These are phyloP conservation scores for Hymenoscyphus linearis DNA, from an alignment of 2,329 filamentous ascomycete genomes.

Conservation along the genomic window DNA sequence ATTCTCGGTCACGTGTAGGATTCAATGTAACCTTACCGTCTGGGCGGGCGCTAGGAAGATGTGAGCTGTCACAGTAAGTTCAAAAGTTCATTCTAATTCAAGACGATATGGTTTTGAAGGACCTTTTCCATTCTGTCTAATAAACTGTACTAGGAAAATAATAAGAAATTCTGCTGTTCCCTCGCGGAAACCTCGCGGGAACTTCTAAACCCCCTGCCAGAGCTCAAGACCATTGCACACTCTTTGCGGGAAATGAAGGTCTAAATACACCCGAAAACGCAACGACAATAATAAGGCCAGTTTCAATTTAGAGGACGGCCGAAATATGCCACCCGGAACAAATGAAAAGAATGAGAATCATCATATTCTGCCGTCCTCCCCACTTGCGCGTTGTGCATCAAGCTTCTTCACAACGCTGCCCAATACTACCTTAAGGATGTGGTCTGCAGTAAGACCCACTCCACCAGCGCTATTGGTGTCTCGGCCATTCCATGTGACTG, in stretches of 20 bases:
- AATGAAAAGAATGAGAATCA: background rate
- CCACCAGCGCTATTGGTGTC: slow-evolving; percentile 34
- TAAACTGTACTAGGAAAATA: no score
- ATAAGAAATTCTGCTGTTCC: no score
- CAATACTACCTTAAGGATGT: slow-evolving; percentile 76
- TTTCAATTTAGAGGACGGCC: background rate
- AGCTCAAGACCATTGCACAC: background rate
- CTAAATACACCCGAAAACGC: background rate
- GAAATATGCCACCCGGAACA: background rate
- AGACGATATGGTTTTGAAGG: no score
- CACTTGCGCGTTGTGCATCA: slow-evolving; percentile 43
- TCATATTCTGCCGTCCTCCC: slow-evolving; percentile 20
- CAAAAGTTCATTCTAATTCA: no score
- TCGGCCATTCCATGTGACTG: slow-evolving; percentile 63
- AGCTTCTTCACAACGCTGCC: slow-evolving; percentile 67
- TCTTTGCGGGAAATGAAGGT: background rate
- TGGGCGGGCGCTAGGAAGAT: no score
- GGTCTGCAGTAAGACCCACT: slow-evolving; percentile 55
- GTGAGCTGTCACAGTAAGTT: no score
- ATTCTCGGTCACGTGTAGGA: no score
- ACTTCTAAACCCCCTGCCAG: no score
- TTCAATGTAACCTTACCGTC: no score
- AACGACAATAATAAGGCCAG: background rate
- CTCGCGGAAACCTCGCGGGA: no score
- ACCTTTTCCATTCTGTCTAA: no score